Evolutionary conservation across 805 yeast genomes (phyloP).

Genomic region (Zygosaccharomyces pseudorouxii): DNA sequence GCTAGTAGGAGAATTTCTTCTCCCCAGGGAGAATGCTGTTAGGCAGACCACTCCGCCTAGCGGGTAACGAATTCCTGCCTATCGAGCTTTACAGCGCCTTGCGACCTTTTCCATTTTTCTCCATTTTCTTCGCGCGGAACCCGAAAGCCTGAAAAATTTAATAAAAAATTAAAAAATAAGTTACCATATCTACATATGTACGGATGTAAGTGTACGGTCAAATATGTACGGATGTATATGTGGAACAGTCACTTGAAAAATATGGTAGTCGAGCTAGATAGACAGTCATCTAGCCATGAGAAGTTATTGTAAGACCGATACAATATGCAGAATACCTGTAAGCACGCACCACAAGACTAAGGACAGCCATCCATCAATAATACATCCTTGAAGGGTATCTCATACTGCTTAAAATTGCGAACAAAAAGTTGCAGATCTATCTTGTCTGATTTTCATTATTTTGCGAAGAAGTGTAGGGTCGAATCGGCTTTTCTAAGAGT

Average conservation of each 20-base stretch:
- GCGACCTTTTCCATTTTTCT: background rate
- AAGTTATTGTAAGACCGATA: too few species aligned
- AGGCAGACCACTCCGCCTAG: background rate
- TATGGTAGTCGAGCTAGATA: too few species aligned
- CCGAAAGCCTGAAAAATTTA: background rate
- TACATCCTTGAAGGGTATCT: too few species aligned
- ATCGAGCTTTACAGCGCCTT: background rate
- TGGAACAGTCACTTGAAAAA: slow-evolving; percentile 1
- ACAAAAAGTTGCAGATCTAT: too few species aligned
- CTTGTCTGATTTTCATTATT: too few species aligned
- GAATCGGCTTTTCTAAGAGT: too few species aligned
- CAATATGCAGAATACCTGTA: too few species aligned
- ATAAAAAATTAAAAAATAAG: background rate
- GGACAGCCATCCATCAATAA: too few species aligned
- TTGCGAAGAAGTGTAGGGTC: too few species aligned
- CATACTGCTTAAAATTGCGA: too few species aligned
- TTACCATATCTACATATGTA: background rate
- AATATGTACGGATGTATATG: background rate
- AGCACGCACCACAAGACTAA: too few species aligned
- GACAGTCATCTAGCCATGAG: too few species aligned
- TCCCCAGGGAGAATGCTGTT: background rate
- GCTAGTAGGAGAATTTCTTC: background rate
- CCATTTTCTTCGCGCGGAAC: background rate
- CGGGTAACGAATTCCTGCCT: background rate
- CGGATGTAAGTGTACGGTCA: background rate